Percentiles rank a stretch among this genome's conserved stretches.
These are phyloP conservation scores for Candida vaughaniae DNA, from an alignment of 805 yeast species.

Conservation along the genomic window DNA sequence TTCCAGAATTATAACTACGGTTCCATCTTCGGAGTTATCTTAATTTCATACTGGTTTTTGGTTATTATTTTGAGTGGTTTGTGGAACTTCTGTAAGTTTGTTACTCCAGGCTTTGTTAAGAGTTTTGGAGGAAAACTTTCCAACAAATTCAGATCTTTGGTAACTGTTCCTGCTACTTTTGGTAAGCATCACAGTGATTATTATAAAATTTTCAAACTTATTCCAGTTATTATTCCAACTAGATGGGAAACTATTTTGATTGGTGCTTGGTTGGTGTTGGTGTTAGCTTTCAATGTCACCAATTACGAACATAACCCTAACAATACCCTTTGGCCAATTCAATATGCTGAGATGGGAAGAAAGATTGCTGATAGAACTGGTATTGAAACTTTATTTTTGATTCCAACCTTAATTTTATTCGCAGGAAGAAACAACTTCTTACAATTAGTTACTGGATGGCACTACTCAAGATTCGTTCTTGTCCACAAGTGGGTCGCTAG, in stretches of 20 bases:
- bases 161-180: constrained; percentile 25
- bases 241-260: constrained; percentile 50
- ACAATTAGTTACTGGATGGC: constrained; percentile 59
- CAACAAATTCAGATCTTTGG: constrained; percentile 23
- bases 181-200: constrained; percentile 17
- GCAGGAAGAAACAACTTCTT: constrained; percentile 75
- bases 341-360: constrained; percentile 32
- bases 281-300: constrained; percentile 26
- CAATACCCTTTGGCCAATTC: constrained; percentile 24
- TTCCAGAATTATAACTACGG: constrained; percentile 37
- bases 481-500: constrained; percentile 70
- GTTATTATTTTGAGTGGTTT: constrained; percentile 31
- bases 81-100: constrained; percentile 23
- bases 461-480: constrained; percentile 57
- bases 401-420: constrained; percentile 61
- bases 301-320: constrained; percentile 23
- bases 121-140: constrained; percentile 27
- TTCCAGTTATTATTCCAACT: constrained; percentile 45
- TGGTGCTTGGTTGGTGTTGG: constrained; percentile 34
- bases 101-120: constrained; percentile 22
- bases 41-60: constrained; percentile 31
- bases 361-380: constrained; percentile 57
- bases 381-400: constrained; percentile 46
- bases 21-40: constrained; percentile 31
- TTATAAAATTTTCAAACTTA: constrained; percentile 11